These are phyloP conservation scores for Fusarium anthophilum DNA, from an alignment of 2,329 filamentous ascomycete genomes.

Conservation along the genomic window DNA sequence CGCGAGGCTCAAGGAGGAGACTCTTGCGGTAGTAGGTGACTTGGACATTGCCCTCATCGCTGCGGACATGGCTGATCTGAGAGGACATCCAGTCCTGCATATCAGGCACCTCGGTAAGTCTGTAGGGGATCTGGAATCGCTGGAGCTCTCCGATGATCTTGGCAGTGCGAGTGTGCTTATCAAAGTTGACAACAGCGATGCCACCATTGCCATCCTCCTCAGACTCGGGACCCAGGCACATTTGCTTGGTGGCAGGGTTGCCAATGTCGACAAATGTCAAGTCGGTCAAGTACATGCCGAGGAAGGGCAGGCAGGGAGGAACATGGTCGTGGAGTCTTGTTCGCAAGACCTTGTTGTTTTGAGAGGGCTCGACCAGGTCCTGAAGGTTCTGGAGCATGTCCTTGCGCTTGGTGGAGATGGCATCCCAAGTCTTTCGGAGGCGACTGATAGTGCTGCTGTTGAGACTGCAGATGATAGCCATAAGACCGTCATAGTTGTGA, in stretches of 20 bases:
- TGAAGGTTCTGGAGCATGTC: slow-evolving; percentile 81
- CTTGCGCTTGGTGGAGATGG: slow-evolving; percentile 84
- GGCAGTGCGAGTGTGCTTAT: slow-evolving; percentile 94
- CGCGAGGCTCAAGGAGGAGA: slow-evolving; percentile 81
- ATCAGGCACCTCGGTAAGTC: slow-evolving; percentile 82
- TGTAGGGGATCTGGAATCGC: slow-evolving; percentile 94
- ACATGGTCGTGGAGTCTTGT: slow-evolving; percentile 85
- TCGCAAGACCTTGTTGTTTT: slow-evolving; percentile 90
- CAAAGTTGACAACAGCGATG: slow-evolving; percentile 92
- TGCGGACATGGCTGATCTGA: slow-evolving; percentile 80
- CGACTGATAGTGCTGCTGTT: slow-evolving; percentile 92
- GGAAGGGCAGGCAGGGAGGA: slow-evolving; percentile 91
- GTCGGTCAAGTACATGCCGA: slow-evolving; percentile 96
- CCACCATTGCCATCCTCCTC: slow-evolving; percentile 71
- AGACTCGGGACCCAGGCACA: slow-evolving; percentile 59
- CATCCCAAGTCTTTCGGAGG: slow-evolving; percentile 90
- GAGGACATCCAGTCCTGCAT: slow-evolving; percentile 92
- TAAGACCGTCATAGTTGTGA: slow-evolving; percentile 95
- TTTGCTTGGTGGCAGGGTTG: slow-evolving; percentile 84
- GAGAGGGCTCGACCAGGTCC: slow-evolving; percentile 85
- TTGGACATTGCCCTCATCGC: slow-evolving; percentile 65
- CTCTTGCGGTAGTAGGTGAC: slow-evolving; percentile 81
- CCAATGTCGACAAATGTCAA: slow-evolving; percentile 96
- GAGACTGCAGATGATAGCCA: slow-evolving; percentile 95
- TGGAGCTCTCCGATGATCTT: slow-evolving; percentile 97